A percentile compares a stretch with the other conserved stretches of the same genome.
Conservation (phyloP, 768 basidiomycete species). For the Suillus bovinus region DNA sequence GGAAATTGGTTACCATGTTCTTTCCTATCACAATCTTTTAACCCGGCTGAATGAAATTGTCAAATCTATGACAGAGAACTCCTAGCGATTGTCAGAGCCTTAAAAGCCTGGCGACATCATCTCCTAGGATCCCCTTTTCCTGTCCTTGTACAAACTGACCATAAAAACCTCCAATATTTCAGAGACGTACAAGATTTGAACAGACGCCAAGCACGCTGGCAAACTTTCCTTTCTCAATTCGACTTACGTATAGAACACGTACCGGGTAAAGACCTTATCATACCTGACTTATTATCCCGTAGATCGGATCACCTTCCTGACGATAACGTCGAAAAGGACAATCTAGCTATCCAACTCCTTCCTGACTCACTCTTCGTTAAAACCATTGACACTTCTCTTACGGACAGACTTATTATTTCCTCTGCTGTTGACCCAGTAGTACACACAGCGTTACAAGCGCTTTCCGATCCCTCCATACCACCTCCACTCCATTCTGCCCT, state of each 20-base stretch:
- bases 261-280: conserved; percentile 12
- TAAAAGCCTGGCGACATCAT: conserved; percentile 27
- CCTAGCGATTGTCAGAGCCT: neutral
- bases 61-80: conserved; percentile 40
- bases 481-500: neutral
- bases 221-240: neutral
- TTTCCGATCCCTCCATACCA: neutral
- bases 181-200: conserved; percentile 18
- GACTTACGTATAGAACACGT: neutral
- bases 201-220: conserved; percentile 36
- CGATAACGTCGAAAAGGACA: neutral
- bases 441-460: too few relatives aligned
- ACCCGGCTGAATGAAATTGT: conserved; percentile 44
- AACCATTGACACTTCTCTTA: too few relatives aligned
- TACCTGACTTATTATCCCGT: neutral
- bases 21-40: neutral
- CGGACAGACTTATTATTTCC: too few relatives aligned
- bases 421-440: too few relatives aligned
- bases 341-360: too few relatives aligned
- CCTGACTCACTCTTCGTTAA: too few relatives aligned
- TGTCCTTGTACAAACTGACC: conserved; percentile 35
- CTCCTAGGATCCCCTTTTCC: conserved; percentile 32
- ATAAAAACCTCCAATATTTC: conserved; percentile 20
- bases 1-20: neutral
- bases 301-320: neutral